Conservation (phyloP, 2,329 filamentous ascomycete species). For the Curvularia verruculosa region DNA sequence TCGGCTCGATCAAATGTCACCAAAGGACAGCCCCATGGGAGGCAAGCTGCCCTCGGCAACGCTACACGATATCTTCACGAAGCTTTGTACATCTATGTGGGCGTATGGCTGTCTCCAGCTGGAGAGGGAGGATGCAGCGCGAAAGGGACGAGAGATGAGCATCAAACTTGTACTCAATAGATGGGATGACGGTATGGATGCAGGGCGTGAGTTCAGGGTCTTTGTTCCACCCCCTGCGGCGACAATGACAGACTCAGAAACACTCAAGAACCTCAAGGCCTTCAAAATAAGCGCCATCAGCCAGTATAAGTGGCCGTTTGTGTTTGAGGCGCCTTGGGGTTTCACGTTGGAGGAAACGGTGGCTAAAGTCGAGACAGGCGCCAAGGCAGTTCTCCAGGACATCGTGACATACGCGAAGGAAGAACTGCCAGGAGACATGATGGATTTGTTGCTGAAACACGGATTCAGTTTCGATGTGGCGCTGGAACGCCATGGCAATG, state of each 20-base stretch:
- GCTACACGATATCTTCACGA: constrained; percentile 6
- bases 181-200: constrained; percentile 51
- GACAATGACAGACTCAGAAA: background rate
- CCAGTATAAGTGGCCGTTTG: constrained; percentile 20
- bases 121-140: constrained; percentile 26
- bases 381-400: constrained; percentile 1
- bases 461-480: constrained; percentile 55
- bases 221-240: constrained; percentile 51
- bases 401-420: constrained; percentile 5
- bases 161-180: constrained; percentile 51
- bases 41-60: constrained; percentile 4
- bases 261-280: background rate
- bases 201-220: constrained; percentile 51
- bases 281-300: constrained; percentile 17
- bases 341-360: constrained; percentile 1
- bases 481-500: constrained; percentile 38
- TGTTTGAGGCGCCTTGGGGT: constrained; percentile 8
- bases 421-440: constrained; percentile 10
- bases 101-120: constrained; percentile 44
- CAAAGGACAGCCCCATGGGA: constrained; percentile 47
- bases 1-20: constrained; percentile 52
- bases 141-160: constrained; percentile 13
- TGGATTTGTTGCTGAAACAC: constrained; percentile 42
- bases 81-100: constrained; percentile 51
- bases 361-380: constrained; percentile 2